These are phyloP conservation scores for Candida dubliniensis DNA, from an alignment of 1,139 yeast genomes.

Conservation along the genomic window DNA sequence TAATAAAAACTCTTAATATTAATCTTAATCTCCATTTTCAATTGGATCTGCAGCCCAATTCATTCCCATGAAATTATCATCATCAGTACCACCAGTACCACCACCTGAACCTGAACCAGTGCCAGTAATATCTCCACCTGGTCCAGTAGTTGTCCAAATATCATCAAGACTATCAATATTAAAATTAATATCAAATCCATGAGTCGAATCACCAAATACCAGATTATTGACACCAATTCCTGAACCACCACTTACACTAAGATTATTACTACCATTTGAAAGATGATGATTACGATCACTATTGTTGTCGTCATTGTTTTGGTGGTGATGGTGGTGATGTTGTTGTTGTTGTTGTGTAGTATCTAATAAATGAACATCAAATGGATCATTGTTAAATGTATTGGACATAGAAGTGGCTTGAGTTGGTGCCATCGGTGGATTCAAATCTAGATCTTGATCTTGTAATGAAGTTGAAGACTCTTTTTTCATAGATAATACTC, in stretches of 20 bases:
- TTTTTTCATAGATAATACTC: constrained; percentile 23
- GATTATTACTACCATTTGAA: constrained; percentile 7
- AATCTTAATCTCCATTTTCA: constrained; percentile 37
- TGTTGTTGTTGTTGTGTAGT: no score
- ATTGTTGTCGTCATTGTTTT: background rate
- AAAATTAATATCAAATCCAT: constrained; percentile 47
- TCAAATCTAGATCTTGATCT: constrained; percentile 12
- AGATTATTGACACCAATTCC: no score
- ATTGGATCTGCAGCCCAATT: constrained; percentile 56
- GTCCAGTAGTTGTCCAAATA: constrained; percentile 18
- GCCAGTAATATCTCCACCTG: constrained; percentile 25
- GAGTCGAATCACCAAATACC: constrained; percentile 13
- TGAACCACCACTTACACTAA: constrained; percentile 14
- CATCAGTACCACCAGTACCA: constrained; percentile 30
- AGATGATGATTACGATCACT: background rate
- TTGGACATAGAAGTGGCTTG: constrained; percentile 11
- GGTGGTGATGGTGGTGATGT: constrained; percentile 1
- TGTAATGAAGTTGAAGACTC: background rate
- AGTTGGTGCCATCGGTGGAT: constrained; percentile 27
- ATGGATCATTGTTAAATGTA: constrained; percentile 36
- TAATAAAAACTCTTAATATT: no score
- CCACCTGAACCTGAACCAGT: constrained; percentile 34
- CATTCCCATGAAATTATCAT: constrained; percentile 44
- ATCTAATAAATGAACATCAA: constrained; percentile 37
- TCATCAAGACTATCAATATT: constrained; percentile 43